Evolutionary conservation across 1,284 basidiomycete genomes (phyloP).

Genomic region (Apiotrichum siamense): DNA sequence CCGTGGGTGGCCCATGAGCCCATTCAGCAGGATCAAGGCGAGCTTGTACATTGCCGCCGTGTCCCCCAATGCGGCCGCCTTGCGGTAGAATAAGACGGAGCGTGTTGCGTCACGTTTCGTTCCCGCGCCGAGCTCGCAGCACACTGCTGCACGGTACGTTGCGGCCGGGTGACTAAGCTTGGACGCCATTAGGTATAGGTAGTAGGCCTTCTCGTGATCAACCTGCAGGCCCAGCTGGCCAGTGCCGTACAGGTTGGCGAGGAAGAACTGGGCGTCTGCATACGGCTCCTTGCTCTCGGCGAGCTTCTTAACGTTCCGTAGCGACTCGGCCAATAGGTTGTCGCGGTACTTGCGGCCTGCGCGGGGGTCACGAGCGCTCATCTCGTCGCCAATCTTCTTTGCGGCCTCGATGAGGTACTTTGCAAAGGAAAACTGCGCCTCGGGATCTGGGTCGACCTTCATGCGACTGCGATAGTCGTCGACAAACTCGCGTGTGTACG

Average conservation of each 20-base stretch:
- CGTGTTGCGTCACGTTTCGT: conserved; percentile 80
- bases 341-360: conserved; percentile 78
- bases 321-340: conserved; percentile 73
- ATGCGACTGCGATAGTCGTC: conserved; percentile 95
- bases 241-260: conserved; percentile 95
- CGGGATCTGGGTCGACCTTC: conserved; percentile 95
- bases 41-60: conserved; percentile 99
- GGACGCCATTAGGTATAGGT: conserved; percentile 94
- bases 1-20: conserved; percentile 71
- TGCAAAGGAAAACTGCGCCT: conserved; percentile 95
- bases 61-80: conserved; percentile 91
- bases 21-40: conserved; percentile 88
- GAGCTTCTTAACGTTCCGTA: conserved; percentile 87
- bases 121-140: conserved; percentile 99
- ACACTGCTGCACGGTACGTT: conserved; percentile 95
- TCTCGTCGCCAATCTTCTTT: conserved; percentile 82
- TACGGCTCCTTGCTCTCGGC: conserved; percentile 60
- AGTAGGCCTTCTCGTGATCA: conserved; percentile 96
- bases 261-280: conserved; percentile 97
- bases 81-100: conserved; percentile 92
- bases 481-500: conserved; percentile 93
- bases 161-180: conserved; percentile 96
- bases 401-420: conserved; percentile 99
- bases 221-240: conserved; percentile 89
- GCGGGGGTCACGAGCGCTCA: conserved; percentile 49